Evolutionary conservation across 768 basidiomycete species (phyloP), one percentile per base, ranked within the genome.

Genomic region (Myochromella boudieri): DNA sequence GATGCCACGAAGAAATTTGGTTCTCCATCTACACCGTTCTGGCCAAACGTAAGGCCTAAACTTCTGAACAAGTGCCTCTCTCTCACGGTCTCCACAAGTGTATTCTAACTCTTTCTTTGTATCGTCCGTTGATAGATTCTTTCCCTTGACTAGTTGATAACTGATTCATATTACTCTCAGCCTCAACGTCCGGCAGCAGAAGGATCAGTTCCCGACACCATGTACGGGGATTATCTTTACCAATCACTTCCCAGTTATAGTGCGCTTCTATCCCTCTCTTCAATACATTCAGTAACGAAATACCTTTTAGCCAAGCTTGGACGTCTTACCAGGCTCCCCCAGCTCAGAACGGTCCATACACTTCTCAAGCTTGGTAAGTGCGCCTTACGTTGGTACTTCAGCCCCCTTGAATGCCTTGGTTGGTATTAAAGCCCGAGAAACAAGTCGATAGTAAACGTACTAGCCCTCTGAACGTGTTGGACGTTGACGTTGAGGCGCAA

Each of bases 81-180:
- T 17, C 25, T 44, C 36, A 14, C 25, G 4, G 17, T 17, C 14
- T n/a, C 14, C 10, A n/a, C 8, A 24, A 65, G 63, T 65, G n/a
- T 63, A 65, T 43, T 58, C 63, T 8, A 65, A 65, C 44, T 61
- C 61, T 7, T 54, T 63, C 26, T 53, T 65, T 18, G 46, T 50
- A 17, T 45, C 56, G 53, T 58, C 42, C 20, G 32, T 11, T 38
- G 41, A 42, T 40, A 3, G 12, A 15, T 12, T 12, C 9, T 21
- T 15, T 29, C 25, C 8, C 9, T 15, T 6, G 11, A 18, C 18
- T 17, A 6, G 21, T 17, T 32, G 11, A 29, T 31, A 20, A 21
- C 18, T 40, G 11, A 6, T n/a, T 15, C 32, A 21, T 12, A 8
- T 34, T 18, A 15, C 4, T 10, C 11, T 27, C 25, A 49, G 48